Percentiles rank a stretch among this genome's conserved stretches.
Conservation (phyloP, 192 early-diverging fungal species). For the Mortierella alpina region DNA sequence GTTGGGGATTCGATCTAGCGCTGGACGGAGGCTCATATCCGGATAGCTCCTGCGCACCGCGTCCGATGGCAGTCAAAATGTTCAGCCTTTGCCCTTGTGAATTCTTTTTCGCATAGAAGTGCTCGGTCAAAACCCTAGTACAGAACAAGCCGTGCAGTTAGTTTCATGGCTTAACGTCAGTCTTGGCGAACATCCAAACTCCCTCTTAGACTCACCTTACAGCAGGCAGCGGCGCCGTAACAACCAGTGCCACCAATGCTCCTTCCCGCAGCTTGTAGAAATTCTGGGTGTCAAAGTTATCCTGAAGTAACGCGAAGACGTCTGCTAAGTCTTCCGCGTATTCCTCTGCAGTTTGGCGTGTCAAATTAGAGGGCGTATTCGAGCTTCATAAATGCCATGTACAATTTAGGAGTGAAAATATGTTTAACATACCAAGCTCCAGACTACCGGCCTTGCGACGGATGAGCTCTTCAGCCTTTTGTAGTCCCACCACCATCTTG, state of each 20-base stretch:
- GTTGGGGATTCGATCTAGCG: not conserved
- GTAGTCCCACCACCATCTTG: conserved; percentile 36
- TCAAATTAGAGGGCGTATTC: not conserved
- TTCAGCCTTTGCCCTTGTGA: conserved; percentile 38
- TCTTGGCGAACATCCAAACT: not conserved
- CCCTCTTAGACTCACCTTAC: conserved; percentile 16
- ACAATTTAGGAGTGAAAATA: not conserved
- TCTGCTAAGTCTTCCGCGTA: conserved; percentile 23
- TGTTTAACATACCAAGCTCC: conserved; percentile 24
- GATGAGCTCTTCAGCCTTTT: conserved; percentile 33
- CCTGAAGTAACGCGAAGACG: conserved; percentile 6
- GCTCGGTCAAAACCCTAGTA: conserved; percentile 25
- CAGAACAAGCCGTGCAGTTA: not conserved
- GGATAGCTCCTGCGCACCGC: conserved; percentile 33
- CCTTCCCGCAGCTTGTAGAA: conserved; percentile 30
- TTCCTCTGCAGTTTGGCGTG: conserved; percentile 14
- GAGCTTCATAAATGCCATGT: not conserved
- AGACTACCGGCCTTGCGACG: conserved; percentile 41
- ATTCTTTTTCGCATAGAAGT: conserved; percentile 42
- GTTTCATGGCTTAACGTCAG: not conserved
- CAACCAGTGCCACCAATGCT: conserved; percentile 30
- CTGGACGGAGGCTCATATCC: conserved; percentile 16
- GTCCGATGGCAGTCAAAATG: conserved; percentile 30
- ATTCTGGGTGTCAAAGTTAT: conserved; percentile 21
- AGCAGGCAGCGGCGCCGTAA: conserved; percentile 14